Conservation (phyloP, 768 basidiomycete species). For the Coprinellus micaceus region DNA sequence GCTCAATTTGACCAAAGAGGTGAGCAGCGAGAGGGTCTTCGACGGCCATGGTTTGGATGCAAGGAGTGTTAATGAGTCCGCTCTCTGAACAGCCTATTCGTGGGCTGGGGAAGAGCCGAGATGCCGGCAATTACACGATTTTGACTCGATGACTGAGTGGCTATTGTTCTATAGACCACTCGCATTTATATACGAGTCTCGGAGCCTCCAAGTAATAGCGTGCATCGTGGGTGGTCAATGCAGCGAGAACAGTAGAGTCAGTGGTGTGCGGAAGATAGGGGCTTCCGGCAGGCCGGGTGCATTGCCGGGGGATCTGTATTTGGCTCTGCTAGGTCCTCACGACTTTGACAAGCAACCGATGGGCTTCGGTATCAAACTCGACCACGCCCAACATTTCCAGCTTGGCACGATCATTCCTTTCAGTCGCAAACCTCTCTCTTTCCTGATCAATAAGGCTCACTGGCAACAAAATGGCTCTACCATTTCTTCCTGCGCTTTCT, state of each 20-base stretch:
- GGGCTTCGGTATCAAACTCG: not conserved
- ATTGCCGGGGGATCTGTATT: not conserved
- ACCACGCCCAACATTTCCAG: not conserved
- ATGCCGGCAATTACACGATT: not conserved
- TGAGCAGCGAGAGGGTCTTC: conserved; percentile 54
- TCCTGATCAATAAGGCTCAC: not conserved
- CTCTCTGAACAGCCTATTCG: not conserved
- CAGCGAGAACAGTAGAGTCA: not conserved
- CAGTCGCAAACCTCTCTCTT: not conserved
- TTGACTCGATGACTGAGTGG: not conserved
- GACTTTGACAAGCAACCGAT: not conserved
- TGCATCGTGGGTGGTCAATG: not conserved
- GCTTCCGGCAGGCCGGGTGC: too few relatives aligned
- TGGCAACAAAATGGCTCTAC: not conserved
- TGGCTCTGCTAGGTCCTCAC: not conserved
- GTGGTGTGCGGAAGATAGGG: too few relatives aligned
- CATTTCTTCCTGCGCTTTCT: not conserved
- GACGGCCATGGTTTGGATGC: conserved; percentile 25
- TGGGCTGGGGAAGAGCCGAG: not conserved
- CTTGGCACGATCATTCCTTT: not conserved
- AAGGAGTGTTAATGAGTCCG: not conserved
- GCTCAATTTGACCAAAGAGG: conserved; percentile 52
- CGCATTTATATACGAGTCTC: too few relatives aligned
- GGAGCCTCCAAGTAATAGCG: too few relatives aligned
- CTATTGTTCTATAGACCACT: not conserved